Percentiles rank a stretch among this genome's conserved stretches.
Evolutionary conservation across 768 basidiomycete genomes (phyloP).

Genomic region (Rhodosporidiobolus sp.): DNA sequence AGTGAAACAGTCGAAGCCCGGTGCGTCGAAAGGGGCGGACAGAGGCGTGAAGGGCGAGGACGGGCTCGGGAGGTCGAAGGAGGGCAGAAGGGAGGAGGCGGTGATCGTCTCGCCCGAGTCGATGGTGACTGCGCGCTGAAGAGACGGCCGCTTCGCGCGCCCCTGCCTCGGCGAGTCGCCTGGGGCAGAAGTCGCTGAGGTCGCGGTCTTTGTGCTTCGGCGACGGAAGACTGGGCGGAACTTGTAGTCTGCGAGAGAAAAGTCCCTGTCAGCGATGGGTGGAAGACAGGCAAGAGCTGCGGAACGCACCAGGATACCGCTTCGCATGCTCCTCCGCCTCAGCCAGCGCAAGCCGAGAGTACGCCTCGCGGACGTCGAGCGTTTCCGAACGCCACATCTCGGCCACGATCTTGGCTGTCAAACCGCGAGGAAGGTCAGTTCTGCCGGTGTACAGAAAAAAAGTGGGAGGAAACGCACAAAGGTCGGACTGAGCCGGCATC

Average conservation of each 20-base stretch:
- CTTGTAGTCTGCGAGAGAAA: not conserved
- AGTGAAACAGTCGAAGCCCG: not conserved
- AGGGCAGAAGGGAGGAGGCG: not conserved
- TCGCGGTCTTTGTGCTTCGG: not conserved
- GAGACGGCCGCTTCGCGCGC: not conserved
- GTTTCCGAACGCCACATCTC: slow-evolving; percentile 63
- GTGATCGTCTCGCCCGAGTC: not conserved
- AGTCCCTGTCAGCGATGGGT: not conserved
- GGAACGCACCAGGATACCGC: slow-evolving; percentile 25
- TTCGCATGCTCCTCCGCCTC: slow-evolving; percentile 23
- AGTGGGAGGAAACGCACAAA: slow-evolving; percentile 48
- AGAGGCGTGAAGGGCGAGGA: not conserved
- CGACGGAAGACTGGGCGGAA: not conserved
- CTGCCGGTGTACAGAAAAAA: not conserved
- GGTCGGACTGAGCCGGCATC: slow-evolving; percentile 58
- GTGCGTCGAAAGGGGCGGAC: no score
- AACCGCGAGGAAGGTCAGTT: no score
- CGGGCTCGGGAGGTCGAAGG: not conserved
- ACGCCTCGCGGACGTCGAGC: slow-evolving; percentile 47
- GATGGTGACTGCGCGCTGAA: not conserved
- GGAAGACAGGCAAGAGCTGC: no score
- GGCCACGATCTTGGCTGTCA: slow-evolving; percentile 57
- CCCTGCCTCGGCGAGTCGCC: not conserved
- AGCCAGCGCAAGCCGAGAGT: slow-evolving; percentile 19
- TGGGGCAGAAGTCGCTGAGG: not conserved